Evolutionary conservation across 495 filamentous ascomycete genomes (phyloP), one percentile per base, ranked within the genome.

Genomic region (Hypoxylon subgilvum): DNA sequence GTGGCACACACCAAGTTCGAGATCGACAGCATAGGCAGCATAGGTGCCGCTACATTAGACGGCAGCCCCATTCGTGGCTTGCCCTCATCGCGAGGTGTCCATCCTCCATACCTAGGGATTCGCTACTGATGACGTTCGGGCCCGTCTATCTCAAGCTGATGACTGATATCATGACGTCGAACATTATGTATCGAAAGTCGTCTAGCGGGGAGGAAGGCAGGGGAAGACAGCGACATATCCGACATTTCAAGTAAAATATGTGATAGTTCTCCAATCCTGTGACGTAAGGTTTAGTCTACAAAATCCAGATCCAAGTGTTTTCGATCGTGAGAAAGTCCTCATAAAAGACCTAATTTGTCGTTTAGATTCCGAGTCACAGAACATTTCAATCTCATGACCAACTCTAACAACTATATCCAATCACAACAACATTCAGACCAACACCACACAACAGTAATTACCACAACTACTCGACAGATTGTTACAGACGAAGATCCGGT

Each of bases 111-210:
- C 52, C 49, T 39, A 54, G 47, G 57, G 57, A 22, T 61, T 42
- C 61, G 56, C 56, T 61, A 63, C 44, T 55, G 34, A 68, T 70
- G 67, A 70, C 67, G 67, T 68, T 47, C 53, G 21, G 16, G 32
- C 13, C 21, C 34, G 13, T 30, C 13, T 39, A 12, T 43, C 12
- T 21, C 6, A 55, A 23, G 31, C 21, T 18, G 46, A 36, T 16
- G 34, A 17, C 17, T 23, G 17, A 5, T 41, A 27, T 57, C 61
- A 68, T 70, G 67, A 70, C 67, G 67, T 70, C 65, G 57, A 63
- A 42, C 28, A 25, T 0, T 18, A 60, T 55, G 42, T 52, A 44
- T 30, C 54, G 57, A 62, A 52, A 45, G 45, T 36, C 36, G 45
- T 19, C 12, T 2, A 45, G 13, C 17, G 39, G 23, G 41, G 10